Base-by-base conservation (phyloP, 352 stramenopile species). In the Globisporangium cystogenes region DNA sequence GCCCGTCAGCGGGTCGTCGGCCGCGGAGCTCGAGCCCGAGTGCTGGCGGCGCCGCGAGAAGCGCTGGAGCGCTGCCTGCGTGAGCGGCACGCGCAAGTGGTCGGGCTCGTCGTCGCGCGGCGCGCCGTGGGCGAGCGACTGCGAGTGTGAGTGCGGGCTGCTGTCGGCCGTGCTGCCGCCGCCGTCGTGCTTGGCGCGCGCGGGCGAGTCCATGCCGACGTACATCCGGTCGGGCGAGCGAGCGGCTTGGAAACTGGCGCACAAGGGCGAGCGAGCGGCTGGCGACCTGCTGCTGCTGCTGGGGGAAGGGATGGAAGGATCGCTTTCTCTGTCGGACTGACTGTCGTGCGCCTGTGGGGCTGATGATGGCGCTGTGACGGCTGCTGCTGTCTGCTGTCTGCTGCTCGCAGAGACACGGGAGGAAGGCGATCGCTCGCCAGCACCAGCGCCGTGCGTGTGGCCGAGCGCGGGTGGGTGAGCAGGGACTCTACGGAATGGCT, bases 131-230 rank as follows among this genome's bases (percentile, higher is more conserved):
- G 56, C 42, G 27, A 3, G 18, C 4, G 36, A 45, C 16, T 35
- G 41, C 14, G 20, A 48, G 11, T 42, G 48, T 5, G 40, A 60
- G 39, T 24, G n/a, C 5, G 15, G n/a, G 47, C 55, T 60, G 39
- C 55, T 51, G 39, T 60, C 55, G 39, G 29, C 23, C 16, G 39
- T 55, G 31, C 7, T 46, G 51, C 14, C 31, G 46, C 12, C 29
- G 45, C 29, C 40, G 40, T 45, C n/a, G 10, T 20, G 33, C 33
- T 60, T 44, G 43, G 41, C 55, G 24, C 52, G 40, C 48, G 33
- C 33, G 12, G 55, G 55, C 48, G 55, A 62, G 48, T 57, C 27
- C 44, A 64, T 64, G 51, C 52, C 46, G 26, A 44, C 56, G 52
- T 64, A 60, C 51, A 60, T 65, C 24, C 37, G 33, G 40, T 26